Base-by-base conservation (phyloP, 1,139 yeast genomes). In the Debaryomyces fabryi region DNA sequence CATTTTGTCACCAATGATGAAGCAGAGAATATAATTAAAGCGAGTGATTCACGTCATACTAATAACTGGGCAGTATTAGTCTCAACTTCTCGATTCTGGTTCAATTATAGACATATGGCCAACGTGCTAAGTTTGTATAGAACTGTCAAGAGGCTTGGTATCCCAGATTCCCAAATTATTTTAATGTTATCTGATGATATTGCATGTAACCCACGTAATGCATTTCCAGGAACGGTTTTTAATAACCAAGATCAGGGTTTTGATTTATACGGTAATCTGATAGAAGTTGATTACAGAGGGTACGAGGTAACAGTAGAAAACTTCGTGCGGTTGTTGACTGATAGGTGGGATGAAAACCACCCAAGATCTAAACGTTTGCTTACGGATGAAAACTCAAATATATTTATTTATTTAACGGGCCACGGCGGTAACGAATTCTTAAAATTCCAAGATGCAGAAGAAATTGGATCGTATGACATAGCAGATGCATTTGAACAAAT, bases 361-460 rank as follows among this genome's bases (percentile, higher is more conserved):
- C 98, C 99, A 2, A 78, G 96, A 52, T 88, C 96, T 18, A 93
- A 93, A 68, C 78, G 98, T 55, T 74, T 93, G 39, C 72, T 92
- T 54, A 91, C 98, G 0, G 98, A 93, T 69, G 97, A 92, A 63
- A 85, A 91, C 63, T 89, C 97, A 18, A 93, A 93, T 65, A 90
- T 93, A 44, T 89, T 93, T 67, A 88, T 93, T 35, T 93, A 95
- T 67, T 79, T 93, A 84, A 95, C 99, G 0, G 99, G 99, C 13
- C 99, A 93, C 68, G 99, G 99, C 13, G 99, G 99, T 46, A 91
- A 92, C 61, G 98, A 93, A 67, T 93, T 93, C 67, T 79, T 95
- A 58, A 93, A 93, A 69, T 93, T 93, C 68, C 99, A 93, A 68
- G 99, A 93, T 64, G 97, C 99, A 3, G 99, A 95, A 66, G 99